phyloP scores from a whole-genome alignment of 768 basidiomycete genomes.

The Roridomyces roridus region DNA sequence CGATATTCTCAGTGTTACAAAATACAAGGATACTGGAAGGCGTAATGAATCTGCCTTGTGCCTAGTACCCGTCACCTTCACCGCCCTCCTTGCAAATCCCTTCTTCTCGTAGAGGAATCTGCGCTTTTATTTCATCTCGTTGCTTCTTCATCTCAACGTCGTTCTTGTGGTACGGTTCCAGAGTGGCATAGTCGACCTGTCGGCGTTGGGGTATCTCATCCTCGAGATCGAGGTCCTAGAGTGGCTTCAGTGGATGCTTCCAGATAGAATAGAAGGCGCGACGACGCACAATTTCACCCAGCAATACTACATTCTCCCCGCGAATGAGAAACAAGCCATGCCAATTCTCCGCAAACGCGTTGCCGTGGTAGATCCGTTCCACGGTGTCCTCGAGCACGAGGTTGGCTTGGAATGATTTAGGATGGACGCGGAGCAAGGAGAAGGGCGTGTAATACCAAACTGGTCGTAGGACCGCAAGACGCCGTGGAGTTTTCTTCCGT shows the following conservation, averaged over 20 bases:
- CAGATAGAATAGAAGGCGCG: background rate
- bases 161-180: slow-evolving; percentile 75
- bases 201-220: slow-evolving; percentile 78
- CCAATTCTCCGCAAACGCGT: slow-evolving; percentile 87
- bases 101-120: slow-evolving; percentile 82
- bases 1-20: slow-evolving; percentile 15
- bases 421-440: background rate
- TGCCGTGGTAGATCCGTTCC: slow-evolving; percentile 92
- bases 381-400: slow-evolving; percentile 95
- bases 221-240: slow-evolving; percentile 91
- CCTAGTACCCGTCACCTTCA: slow-evolving; percentile 93
- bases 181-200: slow-evolving; percentile 72
- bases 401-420: slow-evolving; percentile 70
- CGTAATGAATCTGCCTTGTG: slow-evolving; percentile 32
- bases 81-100: slow-evolving; percentile 96
- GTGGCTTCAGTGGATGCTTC: background rate
- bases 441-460: slow-evolving; percentile 79
- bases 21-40: slow-evolving; percentile 27
- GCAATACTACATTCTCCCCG: slow-evolving; percentile 96
- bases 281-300: slow-evolving; percentile 91
- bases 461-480: slow-evolving; percentile 98
- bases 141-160: slow-evolving; percentile 78
- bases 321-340: slow-evolving; percentile 93
- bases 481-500: slow-evolving; percentile 95
- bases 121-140: slow-evolving; percentile 83